A percentile compares a stretch with the other conserved stretches of the same genome.
Conservation (phyloP, 208 protist species). For the Vickermania spadyakhi region DNA sequence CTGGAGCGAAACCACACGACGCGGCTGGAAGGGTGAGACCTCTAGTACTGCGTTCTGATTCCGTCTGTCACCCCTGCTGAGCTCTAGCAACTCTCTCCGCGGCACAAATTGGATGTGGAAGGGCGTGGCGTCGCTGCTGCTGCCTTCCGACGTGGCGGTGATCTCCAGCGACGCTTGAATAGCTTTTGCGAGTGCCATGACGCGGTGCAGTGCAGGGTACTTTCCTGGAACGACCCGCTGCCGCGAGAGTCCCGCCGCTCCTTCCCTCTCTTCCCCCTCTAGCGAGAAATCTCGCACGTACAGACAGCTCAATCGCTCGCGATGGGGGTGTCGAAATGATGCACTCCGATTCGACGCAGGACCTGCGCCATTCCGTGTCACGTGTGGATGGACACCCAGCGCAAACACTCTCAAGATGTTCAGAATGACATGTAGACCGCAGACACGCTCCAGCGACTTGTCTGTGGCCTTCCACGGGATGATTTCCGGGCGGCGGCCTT, state of each 20-base stretch:
- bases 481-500: too few species aligned
- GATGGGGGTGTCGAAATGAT: constrained; percentile 13
- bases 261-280: neutral
- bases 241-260: too few species aligned
- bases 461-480: too few species aligned
- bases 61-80: constrained; percentile 61
- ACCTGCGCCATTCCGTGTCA: too few species aligned
- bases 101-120: constrained; percentile 33
- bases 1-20: constrained; percentile 2
- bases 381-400: too few species aligned
- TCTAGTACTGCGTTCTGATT: constrained; percentile 80
- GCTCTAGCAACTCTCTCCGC: constrained; percentile 47
- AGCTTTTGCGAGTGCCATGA: constrained; percentile 40
- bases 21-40: constrained; percentile 27
- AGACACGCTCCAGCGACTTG: constrained; percentile 19
- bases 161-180: constrained; percentile 40
- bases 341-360: too few species aligned
- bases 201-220: constrained; percentile 50
- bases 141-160: too few species aligned
- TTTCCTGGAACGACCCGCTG: constrained; percentile 23
- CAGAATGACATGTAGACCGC: constrained; percentile 15
- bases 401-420: constrained; percentile 18
- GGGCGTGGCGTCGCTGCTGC: too few species aligned
- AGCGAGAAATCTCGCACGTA: constrained; percentile 19
- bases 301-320: constrained; percentile 8